Percentiles rank a stretch among this genome's conserved stretches.
Evolutionary conservation across 75 land plant species (phyloP).

Genomic region (Isoetes taiwanensis): DNA sequence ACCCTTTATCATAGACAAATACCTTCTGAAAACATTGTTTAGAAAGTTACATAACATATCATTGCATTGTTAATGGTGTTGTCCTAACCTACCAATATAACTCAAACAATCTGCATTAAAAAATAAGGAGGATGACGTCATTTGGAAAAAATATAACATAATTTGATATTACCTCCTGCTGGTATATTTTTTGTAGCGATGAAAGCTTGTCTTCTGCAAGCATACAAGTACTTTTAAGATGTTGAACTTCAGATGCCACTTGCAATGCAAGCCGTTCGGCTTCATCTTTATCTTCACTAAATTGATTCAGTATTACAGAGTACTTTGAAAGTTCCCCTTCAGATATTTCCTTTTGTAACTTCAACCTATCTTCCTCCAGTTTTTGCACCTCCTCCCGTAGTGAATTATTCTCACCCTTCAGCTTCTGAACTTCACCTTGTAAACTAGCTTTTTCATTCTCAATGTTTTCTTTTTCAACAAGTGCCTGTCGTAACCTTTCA

Average conservation of each 20-base stretch:
- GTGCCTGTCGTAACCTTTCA: no score
- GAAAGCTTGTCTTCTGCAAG: conserved; percentile 19
- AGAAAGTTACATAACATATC: no score
- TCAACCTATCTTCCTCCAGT: conserved; percentile 14
- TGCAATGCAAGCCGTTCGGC: conserved; percentile 16
- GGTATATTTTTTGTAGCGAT: conserved; percentile 4
- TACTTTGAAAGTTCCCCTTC: conserved; percentile 9
- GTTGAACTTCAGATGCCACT: conserved; percentile 12
- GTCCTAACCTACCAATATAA: no score
- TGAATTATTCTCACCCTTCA: conserved; percentile 9
- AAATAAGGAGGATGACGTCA: no score
- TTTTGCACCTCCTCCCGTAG: conserved; percentile 17
- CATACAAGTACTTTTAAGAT: conserved; percentile 12
- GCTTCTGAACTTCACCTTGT: conserved; percentile 1
- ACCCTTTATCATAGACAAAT: no score
- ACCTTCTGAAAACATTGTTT: no score
- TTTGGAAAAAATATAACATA: no score
- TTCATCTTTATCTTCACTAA: conserved; percentile 10
- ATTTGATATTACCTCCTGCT: conserved; percentile 23
- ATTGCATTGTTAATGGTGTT: no score
- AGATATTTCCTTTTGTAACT: conserved; percentile 10
- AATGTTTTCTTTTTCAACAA: no score
- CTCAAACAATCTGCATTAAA: no score
- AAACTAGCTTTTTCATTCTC: no score
- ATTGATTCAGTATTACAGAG: not conserved